These are phyloP conservation scores for Candolleomyces eurysporus DNA, from an alignment of 768 basidiomycete genomes.

Conservation along the genomic window DNA sequence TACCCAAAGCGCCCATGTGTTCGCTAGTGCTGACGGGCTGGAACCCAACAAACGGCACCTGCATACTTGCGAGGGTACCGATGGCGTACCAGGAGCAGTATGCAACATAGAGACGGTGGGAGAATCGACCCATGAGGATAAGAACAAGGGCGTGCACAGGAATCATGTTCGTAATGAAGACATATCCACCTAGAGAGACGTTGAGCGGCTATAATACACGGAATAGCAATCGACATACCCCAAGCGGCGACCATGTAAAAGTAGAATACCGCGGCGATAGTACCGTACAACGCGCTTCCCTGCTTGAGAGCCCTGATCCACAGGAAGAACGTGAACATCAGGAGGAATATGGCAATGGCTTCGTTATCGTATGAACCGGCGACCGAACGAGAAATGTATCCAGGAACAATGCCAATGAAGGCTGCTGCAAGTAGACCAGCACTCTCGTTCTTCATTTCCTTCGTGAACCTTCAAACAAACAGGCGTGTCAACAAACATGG, in stretches of 20 bases:
- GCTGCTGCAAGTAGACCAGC: constrained; percentile 97
- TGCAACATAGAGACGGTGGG: constrained; percentile 86
- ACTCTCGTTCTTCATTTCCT: constrained; percentile 92
- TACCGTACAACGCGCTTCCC: constrained; percentile 90
- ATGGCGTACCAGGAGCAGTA: constrained; percentile 99
- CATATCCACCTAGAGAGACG: constrained; percentile 75
- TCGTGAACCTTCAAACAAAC: constrained; percentile 71
- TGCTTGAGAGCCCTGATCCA: constrained; percentile 97
- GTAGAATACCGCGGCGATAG: constrained; percentile 91
- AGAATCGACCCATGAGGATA: constrained; percentile 94
- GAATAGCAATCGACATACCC: constrained; percentile 53
- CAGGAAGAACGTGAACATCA: constrained; percentile 97
- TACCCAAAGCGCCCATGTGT: constrained; percentile 98
- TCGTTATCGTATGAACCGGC: constrained; percentile 99
- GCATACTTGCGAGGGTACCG: constrained; percentile 97
- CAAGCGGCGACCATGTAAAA: constrained; percentile 99
- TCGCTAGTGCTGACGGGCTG: constrained; percentile 97
- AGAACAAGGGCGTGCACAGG: constrained; percentile 94
- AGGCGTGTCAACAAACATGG: background rate
- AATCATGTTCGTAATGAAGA: constrained; percentile 99
- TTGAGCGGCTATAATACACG: constrained; percentile 5
- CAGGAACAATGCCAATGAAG: constrained; percentile 97
- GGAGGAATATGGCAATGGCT: constrained; percentile 98
- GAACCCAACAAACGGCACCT: constrained; percentile 99
- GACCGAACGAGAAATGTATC: constrained; percentile 98